Evolutionary conservation across 1,139 yeast species (phyloP), one percentile per base, ranked within the genome.

Genomic region (Kodamaea derodonti): DNA sequence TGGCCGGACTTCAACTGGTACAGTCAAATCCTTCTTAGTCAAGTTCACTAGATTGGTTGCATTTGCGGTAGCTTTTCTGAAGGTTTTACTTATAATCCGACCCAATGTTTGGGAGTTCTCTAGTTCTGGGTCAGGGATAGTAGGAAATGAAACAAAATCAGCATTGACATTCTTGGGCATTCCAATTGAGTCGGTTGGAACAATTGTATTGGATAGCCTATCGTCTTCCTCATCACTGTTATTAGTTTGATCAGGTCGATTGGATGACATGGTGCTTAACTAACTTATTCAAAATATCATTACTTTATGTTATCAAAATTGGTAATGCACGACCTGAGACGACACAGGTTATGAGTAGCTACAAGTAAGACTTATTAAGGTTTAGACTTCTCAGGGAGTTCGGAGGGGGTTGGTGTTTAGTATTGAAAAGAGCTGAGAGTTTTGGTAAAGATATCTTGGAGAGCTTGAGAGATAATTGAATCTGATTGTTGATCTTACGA

Each of bases 71-170:
- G 69, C 75, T 37, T 69, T 60, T 24, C 72, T 53, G n/a, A 69
- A 47, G 1, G 75, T 69, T 31, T 58, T 62, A 27, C 71, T 51
- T 42, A 69, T 51, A 25, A 69, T 53, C 9, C 60, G 55, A 6
- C 62, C 51, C 8, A 65, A 52, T 8, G 62, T 60, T 41, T 52
- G 56, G 31, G 57, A 41, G 26, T 51, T 51, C 17, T 62, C 64
- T 25, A 54, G 50, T 38, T 68, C 69, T 1, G 75, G 74, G 45
- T 69, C 74, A 4, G 74, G 71, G 9, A 69, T 49, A 6, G 65
- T 62, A 10, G 75, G 75, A 39, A 69, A 69, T 27, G 74, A 69
- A 17, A 62, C 61, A 42, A 58, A 69, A 44, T 68, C 74, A 8
- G 55, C 26, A 12, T 24, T 12, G 6, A 12, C n/a, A 20, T n/a